Percentiles rank a stretch among this genome's conserved stretches.
These are phyloP conservation scores for Chrysanthemum makinoi DNA, from an alignment of 129 eudicot genomes.

Conservation along the genomic window DNA sequence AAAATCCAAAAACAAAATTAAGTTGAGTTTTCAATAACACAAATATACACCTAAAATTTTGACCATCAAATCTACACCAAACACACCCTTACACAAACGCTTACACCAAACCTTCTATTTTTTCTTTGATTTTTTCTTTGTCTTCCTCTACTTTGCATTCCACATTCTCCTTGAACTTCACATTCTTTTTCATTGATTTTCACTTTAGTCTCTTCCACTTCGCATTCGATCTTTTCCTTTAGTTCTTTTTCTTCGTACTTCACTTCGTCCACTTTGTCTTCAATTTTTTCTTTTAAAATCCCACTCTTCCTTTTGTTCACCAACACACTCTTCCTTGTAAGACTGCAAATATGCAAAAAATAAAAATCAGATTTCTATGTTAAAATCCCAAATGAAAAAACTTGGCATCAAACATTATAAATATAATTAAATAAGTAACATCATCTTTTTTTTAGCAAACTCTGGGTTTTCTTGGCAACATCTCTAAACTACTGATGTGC, in stretches of 20 bases:
- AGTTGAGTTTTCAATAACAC: too few species aligned
- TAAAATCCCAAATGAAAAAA: constrained; percentile 3
- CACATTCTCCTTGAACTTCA: constrained; percentile 20
- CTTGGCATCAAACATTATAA: not conserved
- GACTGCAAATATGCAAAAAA: constrained; percentile 20
- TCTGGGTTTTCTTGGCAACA: too few species aligned
- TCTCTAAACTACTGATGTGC: too few species aligned
- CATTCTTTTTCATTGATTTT: constrained; percentile 21
- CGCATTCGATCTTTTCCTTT: constrained; percentile 22
- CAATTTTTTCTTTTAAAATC: constrained; percentile 15
- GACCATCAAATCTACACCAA: too few species aligned
- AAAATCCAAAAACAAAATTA: too few species aligned
- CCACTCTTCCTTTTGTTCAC: constrained; percentile 20
- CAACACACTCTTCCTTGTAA: constrained; percentile 18
- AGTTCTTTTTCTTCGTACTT: constrained; percentile 12
- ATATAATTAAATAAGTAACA: too few species aligned
- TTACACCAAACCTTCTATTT: too few species aligned
- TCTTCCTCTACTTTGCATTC: constrained; percentile 25
- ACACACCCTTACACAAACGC: too few species aligned
- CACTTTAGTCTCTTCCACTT: constrained; percentile 21
- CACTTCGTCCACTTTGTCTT: constrained; percentile 1
- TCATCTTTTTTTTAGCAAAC: too few species aligned
- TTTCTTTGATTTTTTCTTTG: constrained; percentile 16
- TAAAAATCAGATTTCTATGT: not conserved
- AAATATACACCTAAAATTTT: too few species aligned